Conservation (phyloP, 2,329 filamentous ascomycete species). For the Trichoderma guizhouense region DNA sequence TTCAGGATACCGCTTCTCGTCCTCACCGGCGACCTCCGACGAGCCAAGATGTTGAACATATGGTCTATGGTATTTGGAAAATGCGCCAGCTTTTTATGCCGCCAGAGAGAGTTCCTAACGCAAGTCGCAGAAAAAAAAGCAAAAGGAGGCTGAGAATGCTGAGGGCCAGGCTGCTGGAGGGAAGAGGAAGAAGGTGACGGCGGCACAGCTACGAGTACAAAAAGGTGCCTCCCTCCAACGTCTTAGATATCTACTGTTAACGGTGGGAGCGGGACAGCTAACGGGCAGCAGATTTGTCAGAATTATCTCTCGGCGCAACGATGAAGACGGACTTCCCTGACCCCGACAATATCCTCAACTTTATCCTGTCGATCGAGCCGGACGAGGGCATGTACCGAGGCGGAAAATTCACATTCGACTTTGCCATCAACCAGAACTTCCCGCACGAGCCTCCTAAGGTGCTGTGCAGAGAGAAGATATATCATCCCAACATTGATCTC, state of each 20-base stretch:
- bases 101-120: conserved; percentile 2
- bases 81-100: neutral
- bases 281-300: conserved; percentile 63
- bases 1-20: neutral
- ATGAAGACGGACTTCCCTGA: conserved; percentile 81
- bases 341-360: conserved; percentile 82
- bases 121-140: conserved; percentile 77
- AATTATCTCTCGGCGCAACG: conserved; percentile 72
- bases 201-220: conserved; percentile 90
- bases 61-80: conserved; percentile 82
- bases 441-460: conserved; percentile 98
- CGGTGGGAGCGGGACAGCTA: neutral
- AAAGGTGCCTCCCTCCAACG: conserved; percentile 61
- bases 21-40: conserved; percentile 1
- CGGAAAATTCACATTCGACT: conserved; percentile 84
- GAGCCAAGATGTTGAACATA: conserved; percentile 88
- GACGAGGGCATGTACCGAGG: conserved; percentile 87
- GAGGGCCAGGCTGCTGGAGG: conserved; percentile 64
- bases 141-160: conserved; percentile 88
- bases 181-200: conserved; percentile 98
- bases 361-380: conserved; percentile 75
- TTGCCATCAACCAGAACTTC: conserved; percentile 91
- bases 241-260: neutral
- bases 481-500: conserved; percentile 97
- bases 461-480: conserved; percentile 95